Conservation (phyloP, 345 rosid genomes). For the Brassica carinata region DNA sequence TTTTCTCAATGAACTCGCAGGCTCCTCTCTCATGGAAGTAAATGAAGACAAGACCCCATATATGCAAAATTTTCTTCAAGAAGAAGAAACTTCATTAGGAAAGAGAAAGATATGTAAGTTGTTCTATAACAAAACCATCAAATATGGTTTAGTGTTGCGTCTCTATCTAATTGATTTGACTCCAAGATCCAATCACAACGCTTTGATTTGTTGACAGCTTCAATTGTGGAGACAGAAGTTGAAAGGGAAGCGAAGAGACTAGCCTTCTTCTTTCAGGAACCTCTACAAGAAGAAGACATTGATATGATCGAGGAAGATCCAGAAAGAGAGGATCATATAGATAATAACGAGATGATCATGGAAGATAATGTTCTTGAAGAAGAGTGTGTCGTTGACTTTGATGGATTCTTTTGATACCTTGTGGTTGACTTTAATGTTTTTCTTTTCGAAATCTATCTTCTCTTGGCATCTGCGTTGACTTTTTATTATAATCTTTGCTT, state of each 20-base stretch:
- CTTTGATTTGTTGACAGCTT: constrained; percentile 23
- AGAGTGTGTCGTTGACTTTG: constrained; percentile 32
- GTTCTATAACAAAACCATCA: neutral
- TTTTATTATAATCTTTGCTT: constrained; percentile 18
- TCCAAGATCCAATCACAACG: neutral
- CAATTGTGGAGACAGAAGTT: constrained; percentile 9
- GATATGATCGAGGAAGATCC: constrained; percentile 25
- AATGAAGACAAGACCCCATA: constrained; percentile 7
- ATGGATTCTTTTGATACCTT: constrained; percentile 36
- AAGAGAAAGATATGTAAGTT: constrained; percentile 40
- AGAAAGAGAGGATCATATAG: constrained; percentile 9
- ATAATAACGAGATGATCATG: constrained; percentile 30
- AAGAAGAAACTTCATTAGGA: constrained; percentile 1
- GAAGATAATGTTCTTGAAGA: constrained; percentile 15
- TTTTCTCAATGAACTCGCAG: constrained; percentile 14
- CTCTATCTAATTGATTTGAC: neutral
- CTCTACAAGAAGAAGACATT: constrained; percentile 25
- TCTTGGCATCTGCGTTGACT: constrained; percentile 20
- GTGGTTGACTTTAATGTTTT: constrained; percentile 34
- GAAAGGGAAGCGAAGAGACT: constrained; percentile 31
- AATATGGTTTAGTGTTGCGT: neutral
- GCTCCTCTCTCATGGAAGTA: constrained; percentile 26
- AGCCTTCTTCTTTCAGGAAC: constrained; percentile 23
- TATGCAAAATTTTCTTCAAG: neutral
- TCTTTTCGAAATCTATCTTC: constrained; percentile 27